phyloP scores from a whole-genome alignment of 129 eudicot species.

The Daucus carota region DNA sequence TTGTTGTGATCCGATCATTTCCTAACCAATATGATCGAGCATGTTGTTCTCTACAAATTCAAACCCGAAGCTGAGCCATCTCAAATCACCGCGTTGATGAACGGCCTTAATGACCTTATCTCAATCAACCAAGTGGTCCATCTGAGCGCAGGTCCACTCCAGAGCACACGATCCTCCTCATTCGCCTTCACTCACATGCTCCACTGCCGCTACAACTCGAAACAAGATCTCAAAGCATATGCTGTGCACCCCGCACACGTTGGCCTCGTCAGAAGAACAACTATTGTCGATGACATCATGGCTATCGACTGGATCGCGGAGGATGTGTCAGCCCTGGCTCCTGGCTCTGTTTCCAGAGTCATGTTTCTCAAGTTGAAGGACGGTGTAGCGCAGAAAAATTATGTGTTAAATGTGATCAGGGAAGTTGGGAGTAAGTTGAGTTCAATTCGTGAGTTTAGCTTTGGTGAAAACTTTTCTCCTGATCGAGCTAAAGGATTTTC shows the following conservation, averaged over 20 bases:
- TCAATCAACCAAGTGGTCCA: background rate
- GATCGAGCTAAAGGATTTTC: constrained; percentile 71
- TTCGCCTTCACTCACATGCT: constrained; percentile 55
- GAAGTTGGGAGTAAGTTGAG: constrained; percentile 35
- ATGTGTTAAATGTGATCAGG: constrained; percentile 42
- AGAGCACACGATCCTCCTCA: background rate
- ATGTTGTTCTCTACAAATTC: background rate
- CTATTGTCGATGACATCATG: constrained; percentile 56
- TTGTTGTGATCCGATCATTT: background rate
- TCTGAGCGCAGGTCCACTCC: constrained; percentile 9
- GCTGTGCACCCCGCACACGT: constrained; percentile 51
- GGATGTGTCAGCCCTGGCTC: constrained; percentile 18
- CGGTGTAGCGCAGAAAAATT: constrained; percentile 30
- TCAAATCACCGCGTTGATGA: background rate
- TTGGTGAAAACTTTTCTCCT: constrained; percentile 66
- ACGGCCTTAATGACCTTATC: background rate
- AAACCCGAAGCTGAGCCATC: background rate
- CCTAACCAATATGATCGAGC: background rate
- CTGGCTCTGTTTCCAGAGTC: constrained; percentile 52
- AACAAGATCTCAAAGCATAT: constrained; percentile 35
- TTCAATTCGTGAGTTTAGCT: constrained; percentile 34
- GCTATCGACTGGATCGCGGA: constrained; percentile 62
- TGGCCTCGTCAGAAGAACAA: constrained; percentile 27
- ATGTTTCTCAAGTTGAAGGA: constrained; percentile 59
- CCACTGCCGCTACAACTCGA: constrained; percentile 57